Evolutionary conservation across 2,329 filamentous ascomycete genomes (phyloP).

Genomic region (Penicillium aurantiogriseum): DNA sequence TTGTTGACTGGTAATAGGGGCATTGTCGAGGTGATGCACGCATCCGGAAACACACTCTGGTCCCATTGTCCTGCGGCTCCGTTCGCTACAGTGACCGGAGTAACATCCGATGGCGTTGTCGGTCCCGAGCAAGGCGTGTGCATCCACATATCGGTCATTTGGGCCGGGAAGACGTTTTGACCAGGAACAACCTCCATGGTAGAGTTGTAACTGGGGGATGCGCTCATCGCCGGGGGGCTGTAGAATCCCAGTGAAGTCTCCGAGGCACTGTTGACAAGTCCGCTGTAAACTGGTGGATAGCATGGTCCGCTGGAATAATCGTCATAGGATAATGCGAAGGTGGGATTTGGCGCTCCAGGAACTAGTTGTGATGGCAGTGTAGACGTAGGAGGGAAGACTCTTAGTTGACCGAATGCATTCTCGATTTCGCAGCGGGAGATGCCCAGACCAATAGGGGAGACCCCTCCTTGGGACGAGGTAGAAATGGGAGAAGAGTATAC

Average conservation of each 20-base stretch:
- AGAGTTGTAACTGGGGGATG: constrained; percentile 28
- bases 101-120: constrained; percentile 17
- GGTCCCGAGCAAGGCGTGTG: constrained; percentile 25
- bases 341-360: constrained; percentile 8
- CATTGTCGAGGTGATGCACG: background rate
- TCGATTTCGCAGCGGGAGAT: constrained; percentile 32
- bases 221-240: constrained; percentile 21
- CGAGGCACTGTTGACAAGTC: constrained; percentile 19
- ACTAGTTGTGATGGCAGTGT: constrained; percentile 25
- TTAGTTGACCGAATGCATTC: constrained; percentile 21
- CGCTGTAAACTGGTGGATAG: constrained; percentile 26
- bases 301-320: constrained; percentile 19
- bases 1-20: background rate
- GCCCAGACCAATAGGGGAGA: constrained; percentile 31
- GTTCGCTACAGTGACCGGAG: constrained; percentile 6
- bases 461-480: constrained; percentile 16
- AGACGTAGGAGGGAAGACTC: constrained; percentile 22
- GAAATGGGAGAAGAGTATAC: constrained; percentile 26
- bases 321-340: constrained; percentile 23
- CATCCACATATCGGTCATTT: constrained; percentile 27
- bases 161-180: constrained; percentile 15
- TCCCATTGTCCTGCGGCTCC: constrained; percentile 19
- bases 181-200: constrained; percentile 16
- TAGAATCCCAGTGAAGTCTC: constrained; percentile 28
- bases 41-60: constrained; percentile 8